Percentiles rank a stretch among this genome's conserved stretches.
These are phyloP conservation scores for Nemania bipapillata DNA, from an alignment of 2,329 filamentous ascomycete genomes.

Conservation along the genomic window DNA sequence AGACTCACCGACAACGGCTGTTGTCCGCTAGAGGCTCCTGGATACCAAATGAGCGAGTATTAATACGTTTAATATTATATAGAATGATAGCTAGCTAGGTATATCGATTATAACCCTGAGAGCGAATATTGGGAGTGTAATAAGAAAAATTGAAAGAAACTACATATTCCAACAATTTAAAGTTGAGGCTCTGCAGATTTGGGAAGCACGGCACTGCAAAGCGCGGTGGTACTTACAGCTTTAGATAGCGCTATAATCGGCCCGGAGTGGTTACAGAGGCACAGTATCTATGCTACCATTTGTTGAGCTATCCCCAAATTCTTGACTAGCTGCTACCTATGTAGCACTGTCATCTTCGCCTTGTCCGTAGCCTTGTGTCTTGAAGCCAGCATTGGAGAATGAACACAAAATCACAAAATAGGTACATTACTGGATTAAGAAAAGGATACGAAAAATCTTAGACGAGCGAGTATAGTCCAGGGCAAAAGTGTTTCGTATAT, in stretches of 20 bases:
- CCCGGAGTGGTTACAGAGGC: conserved; percentile 12
- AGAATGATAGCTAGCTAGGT: too few relatives aligned
- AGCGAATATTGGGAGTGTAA: not conserved
- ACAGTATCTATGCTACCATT: not conserved
- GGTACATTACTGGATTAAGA: not conserved
- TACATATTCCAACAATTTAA: conserved; percentile 4
- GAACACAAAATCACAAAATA: not conserved
- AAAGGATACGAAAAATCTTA: conserved; percentile 10
- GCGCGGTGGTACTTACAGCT: conserved; percentile 18
- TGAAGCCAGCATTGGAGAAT: not conserved
- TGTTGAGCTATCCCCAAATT: conserved; percentile 8
- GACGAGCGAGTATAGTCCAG: conserved; percentile 16
- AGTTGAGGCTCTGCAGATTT: conserved; percentile 32
- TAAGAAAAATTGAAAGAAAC: not conserved
- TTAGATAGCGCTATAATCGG: conserved; percentile 22
- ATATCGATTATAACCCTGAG: too few relatives aligned
- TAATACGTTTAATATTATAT: not conserved
- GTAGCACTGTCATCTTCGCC: conserved; percentile 3
- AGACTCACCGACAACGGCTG: not conserved
- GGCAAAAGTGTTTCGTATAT: conserved; percentile 17
- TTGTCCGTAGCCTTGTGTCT: conserved; percentile 21
- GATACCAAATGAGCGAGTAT: not conserved
- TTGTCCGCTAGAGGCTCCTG: not conserved
- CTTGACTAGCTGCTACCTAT: not conserved
- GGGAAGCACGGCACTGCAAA: conserved; percentile 13